Evolutionary conservation across 2,329 filamentous ascomycete species (phyloP), one percentile per base, ranked within the genome.

Genomic region (Mycocentrospora acerina): DNA sequence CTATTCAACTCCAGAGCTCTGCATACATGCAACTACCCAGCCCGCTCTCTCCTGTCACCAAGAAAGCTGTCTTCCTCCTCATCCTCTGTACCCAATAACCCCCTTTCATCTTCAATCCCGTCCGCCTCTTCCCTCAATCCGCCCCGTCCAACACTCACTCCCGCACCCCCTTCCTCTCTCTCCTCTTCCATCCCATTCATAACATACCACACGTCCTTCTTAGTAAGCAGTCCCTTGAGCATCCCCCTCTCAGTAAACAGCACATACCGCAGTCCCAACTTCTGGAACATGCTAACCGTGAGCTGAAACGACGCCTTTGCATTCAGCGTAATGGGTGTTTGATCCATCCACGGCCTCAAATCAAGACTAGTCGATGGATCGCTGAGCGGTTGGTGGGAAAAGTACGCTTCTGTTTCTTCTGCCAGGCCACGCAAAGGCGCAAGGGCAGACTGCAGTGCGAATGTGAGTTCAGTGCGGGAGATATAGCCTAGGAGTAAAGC

Each of bases 181-280:
- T 55, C 64, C 31, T 64, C 62, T 10, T 64, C 62, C 46, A 60
- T 55, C 7, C 59, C 88, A 61, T 95, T 89, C 30, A 97, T 75
- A 26, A 97, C 83, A 66, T 88, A 90, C 88, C 90, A 97, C 24
- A 95, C 84, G 69, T 98, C 93, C 73, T 98, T 98, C 74, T 97
- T 97, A 14, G 93, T 98, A 53, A 97, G 72, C 32, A 98, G 68
- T 0, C 93, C 93, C 64, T 88, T 83, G 26, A 98, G 71, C 33
- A 81, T 80, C 14, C 93, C 93, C 32, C 84, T 80, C 51, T 96
- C 88, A 26, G 81, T 82, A 64, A 97, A 94, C 3, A 97, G 71
- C 4, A 98, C 81, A 70, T 97, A 96, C 34, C 91, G 80, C 46
- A 98, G 71, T 14, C 93, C 93, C 7, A 98, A 80, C 63, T 91